Percentiles rank a stretch among this genome's conserved stretches.
phyloP scores from a whole-genome alignment of 805 yeast species.

The Blastobotrys peoriensis region DNA sequence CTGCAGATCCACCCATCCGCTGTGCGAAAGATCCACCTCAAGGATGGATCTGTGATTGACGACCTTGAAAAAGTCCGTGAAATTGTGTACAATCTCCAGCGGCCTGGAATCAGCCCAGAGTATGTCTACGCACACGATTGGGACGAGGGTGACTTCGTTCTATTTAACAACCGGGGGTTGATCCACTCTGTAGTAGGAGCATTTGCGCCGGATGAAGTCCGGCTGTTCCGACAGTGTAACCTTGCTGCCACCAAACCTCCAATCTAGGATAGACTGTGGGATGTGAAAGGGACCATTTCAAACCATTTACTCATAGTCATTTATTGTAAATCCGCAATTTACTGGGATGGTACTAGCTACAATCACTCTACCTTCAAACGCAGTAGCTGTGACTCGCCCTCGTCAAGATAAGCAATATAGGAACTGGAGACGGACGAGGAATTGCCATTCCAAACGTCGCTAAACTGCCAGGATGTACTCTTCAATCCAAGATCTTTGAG shows the following conservation, averaged over 20 bases:
- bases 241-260: constrained; percentile 45
- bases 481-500: constrained; percentile 5
- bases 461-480: constrained; percentile 1
- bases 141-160: constrained; percentile 77
- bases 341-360: too few relatives aligned
- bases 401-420: constrained; percentile 4
- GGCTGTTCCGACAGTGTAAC: constrained; percentile 92
- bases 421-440: not conserved
- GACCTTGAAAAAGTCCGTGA: constrained; percentile 70
- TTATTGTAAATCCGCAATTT: too few relatives aligned
- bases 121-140: constrained; percentile 76
- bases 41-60: constrained; percentile 48
- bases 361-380: too few relatives aligned
- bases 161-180: constrained; percentile 83
- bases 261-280: too few relatives aligned
- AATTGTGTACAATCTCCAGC: constrained; percentile 66
- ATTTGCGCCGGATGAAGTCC: constrained; percentile 66
- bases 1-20: constrained; percentile 88
- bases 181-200: constrained; percentile 93
- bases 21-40: constrained; percentile 54
- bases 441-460: constrained; percentile 10
- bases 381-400: constrained; percentile 10
- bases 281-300: too few relatives aligned
- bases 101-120: constrained; percentile 76
- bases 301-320: too few relatives aligned